Percentiles rank a stretch among this genome's conserved stretches.
These are phyloP conservation scores for Xylariaceae sp. DNA, from an alignment of 2,329 filamentous ascomycete species.

Conservation along the genomic window DNA sequence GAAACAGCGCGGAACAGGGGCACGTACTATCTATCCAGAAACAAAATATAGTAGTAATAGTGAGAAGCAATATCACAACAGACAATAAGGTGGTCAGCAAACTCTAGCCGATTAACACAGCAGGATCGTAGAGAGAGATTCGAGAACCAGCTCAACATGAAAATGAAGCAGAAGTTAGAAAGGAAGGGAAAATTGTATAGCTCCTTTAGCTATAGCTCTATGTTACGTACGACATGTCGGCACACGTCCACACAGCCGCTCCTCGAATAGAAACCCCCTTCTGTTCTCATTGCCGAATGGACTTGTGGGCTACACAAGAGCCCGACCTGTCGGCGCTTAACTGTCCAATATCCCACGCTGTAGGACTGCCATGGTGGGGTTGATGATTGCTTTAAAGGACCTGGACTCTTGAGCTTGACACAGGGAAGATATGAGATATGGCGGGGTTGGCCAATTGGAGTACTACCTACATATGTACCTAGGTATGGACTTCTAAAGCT, in stretches of 20 bases:
- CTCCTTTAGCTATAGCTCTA: constrained; percentile 15
- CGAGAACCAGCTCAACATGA: constrained; percentile 28
- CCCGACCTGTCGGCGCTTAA: constrained; percentile 40
- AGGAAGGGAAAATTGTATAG: background rate
- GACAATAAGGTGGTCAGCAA: constrained; percentile 4
- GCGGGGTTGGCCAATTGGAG: constrained; percentile 12
- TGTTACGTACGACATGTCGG: constrained; percentile 6
- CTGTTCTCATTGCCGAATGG: no score
- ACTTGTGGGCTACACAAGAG: no score
- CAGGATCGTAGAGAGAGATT: background rate
- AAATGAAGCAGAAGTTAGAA: constrained; percentile 16
- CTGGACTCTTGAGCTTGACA: constrained; percentile 3
- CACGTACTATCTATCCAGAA: background rate
- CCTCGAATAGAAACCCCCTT: constrained; percentile 14
- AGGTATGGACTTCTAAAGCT: no score
- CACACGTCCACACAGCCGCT: constrained; percentile 11
- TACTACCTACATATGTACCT: no score
- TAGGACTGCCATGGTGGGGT: constrained; percentile 37
- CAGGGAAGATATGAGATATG: no score
- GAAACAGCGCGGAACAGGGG: background rate
- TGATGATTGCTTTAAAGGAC: constrained; percentile 4
- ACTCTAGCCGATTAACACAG: no score
- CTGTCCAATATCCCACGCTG: constrained; percentile 36
- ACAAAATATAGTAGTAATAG: background rate
- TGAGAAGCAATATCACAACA: background rate